Base-by-base conservation (phyloP, 2,329 filamentous ascomycete species). In the Acrodontium crateriforme region DNA sequence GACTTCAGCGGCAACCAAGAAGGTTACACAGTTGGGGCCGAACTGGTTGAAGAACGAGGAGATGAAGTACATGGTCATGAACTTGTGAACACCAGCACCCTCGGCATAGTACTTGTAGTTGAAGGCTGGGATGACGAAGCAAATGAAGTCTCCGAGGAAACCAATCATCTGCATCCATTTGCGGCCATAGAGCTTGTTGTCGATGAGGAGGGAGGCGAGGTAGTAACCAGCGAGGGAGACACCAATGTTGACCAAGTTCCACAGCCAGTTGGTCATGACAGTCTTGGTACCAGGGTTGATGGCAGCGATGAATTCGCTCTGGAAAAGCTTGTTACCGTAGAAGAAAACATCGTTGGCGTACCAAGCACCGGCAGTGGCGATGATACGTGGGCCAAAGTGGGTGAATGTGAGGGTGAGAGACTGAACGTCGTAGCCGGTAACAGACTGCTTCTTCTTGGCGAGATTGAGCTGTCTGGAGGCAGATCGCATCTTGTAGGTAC, bases 41-140 rank as follows among this genome's bases (percentile, higher is more conserved):
- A 95, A 95, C 55, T 95, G 87, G 69, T 94, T 94, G 75, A 95
- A 95, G 67, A 95, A 95, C 14, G 82, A 92, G 6, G 83, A 92
- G 44, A 95, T 56, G 62, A 93, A 94, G 69, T 94, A 94, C 83
- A 95, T 93, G 51, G 85, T 74, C 63, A 94, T 85, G 75, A 95
- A 95, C n/a, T 68, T 64, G 49, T 82, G 74, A 53, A 94, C 78
- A 45, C 82, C 72, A 5, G 64, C 63, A 1, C 67, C 60, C 27
- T 64, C 65, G 12, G 71, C 83, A 64, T 84, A 94, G 70, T 89
- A 84, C 0, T 80, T 54, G 62, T 76, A 93, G 50, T 82, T 65
- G 69, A 93, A 93, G 24, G 78, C 85, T 1, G 87, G 87, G 22
- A 94, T 70, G 51, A 93, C 67, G 59, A 95, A 95, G 57, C 91